Evolutionary conservation across 345 rosid species (phyloP), one percentile per base, ranked within the genome.

Genomic region (Eucalyptus albens): DNA sequence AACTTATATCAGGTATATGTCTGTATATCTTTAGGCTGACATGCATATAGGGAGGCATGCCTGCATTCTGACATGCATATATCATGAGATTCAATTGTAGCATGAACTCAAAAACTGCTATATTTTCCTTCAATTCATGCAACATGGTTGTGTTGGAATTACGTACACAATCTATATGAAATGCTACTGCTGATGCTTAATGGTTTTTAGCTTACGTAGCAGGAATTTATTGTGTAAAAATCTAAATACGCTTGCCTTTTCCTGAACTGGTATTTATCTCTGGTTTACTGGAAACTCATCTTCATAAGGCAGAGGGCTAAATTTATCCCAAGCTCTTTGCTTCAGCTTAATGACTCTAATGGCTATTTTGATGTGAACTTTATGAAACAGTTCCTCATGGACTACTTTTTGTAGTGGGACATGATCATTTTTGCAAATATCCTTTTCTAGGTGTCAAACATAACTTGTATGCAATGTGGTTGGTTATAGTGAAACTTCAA

Each of bases 1-100:
- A 96, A 90, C 95, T 93, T 90, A 97, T 98, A 92, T 97, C 99
- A 94, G 99, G 99, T 97, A 89, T 87, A 37, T 62, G 51, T 65
- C n/a, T n/a, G 85, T 21, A 77, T 40, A 40, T 77, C 29, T 51
- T 45, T 29, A n/a, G 62, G 40, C 27, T 77, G 83, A 77, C 85
- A 21, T 87, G 47, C 88, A 87, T 53, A 37, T 51, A 69, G 37
- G 81, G 81, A 69, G 44, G 44, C 81, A 33, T 69, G 44, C 42
- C 44, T 69, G 81, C 81, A 69, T 69, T 31, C 81, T 33, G 81
- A 69, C 44, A 17, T 69, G 81, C 44, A 72, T 33, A 33, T 40
- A 21, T 21, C 85, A 11, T 40, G 85, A 40, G 85, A 77, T 77
- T 77, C 85, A 40, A 77, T 21, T 40, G 47, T 40, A 77, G 47